Percentiles rank a stretch among this genome's conserved stretches.
phyloP scores from a whole-genome alignment of 2,329 filamentous ascomycete species.

The Calonectria pseudoreteaudii region DNA sequence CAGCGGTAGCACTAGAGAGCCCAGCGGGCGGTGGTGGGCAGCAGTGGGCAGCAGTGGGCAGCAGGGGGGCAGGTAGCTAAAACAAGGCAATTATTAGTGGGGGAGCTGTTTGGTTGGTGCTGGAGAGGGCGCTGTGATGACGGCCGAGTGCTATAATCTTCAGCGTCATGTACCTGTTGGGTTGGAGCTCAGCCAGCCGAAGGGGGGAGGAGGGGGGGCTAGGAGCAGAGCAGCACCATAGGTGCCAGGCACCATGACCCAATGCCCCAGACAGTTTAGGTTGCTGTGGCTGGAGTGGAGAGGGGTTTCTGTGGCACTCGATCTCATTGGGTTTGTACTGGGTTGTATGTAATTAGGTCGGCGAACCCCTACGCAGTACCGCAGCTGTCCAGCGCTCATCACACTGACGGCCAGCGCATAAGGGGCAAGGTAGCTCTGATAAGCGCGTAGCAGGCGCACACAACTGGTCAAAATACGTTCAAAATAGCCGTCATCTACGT shows the following conservation, averaged over 20 bases:
- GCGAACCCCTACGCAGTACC: conserved; percentile 1
- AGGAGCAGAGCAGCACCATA: conserved; percentile 1
- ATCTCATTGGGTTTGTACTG: conserved; percentile 16
- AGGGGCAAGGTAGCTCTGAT: conserved; percentile 11
- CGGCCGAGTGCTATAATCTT: not conserved
- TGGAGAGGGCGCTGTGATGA: not conserved
- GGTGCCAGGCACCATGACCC: conserved; percentile 8
- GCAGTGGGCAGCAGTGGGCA: not conserved
- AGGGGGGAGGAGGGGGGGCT: not conserved
- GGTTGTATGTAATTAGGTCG: not conserved
- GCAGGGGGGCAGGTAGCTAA: conserved; percentile 7
- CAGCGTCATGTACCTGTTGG: conserved; percentile 4
- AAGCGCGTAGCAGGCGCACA: conserved; percentile 21
- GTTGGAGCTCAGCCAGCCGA: conserved; percentile 3
- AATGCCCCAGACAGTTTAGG: conserved; percentile 10
- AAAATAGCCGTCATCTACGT: not conserved
- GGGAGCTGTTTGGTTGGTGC: conserved; percentile 2
- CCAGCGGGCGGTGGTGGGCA: conserved; percentile 9
- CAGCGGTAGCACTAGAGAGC: not conserved
- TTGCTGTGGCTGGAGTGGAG: conserved; percentile 27
- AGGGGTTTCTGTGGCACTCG: conserved; percentile 14
- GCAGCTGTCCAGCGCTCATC: conserved; percentile 8
- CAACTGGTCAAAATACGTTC: not conserved
- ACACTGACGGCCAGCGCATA: conserved; percentile 1
- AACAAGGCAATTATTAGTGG: not conserved